Evolutionary conservation across 1,284 basidiomycete genomes (phyloP).

Genomic region (Entoloma clypeatum): DNA sequence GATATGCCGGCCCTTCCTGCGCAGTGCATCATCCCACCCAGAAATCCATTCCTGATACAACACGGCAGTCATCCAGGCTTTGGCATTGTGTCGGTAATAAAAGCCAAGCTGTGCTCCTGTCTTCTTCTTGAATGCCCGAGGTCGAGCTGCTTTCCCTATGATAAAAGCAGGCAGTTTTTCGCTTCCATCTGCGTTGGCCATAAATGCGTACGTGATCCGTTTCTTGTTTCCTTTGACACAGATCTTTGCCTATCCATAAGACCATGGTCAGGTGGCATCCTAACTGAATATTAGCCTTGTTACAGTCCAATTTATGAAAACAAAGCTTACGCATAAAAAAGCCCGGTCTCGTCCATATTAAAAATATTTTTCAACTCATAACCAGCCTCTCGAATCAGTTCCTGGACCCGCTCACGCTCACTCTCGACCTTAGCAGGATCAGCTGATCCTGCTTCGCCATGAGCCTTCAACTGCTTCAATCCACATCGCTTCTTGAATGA

Average conservation of each 20-base stretch:
- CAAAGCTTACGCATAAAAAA: conserved; percentile 19
- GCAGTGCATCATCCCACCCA: conserved; percentile 1
- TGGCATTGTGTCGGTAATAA: conserved; percentile 3
- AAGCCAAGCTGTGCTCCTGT: background rate
- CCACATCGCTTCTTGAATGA: conserved; percentile 21
- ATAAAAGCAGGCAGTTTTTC: conserved; percentile 12
- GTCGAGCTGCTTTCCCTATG: background rate
- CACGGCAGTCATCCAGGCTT: conserved; percentile 3
- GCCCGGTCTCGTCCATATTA: conserved; percentile 25
- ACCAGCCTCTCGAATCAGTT: conserved; percentile 14
- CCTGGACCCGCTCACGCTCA: conserved; percentile 13
- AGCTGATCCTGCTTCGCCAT: conserved; percentile 25
- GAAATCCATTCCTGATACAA: background rate
- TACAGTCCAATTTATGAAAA: background rate
- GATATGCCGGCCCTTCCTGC: background rate
- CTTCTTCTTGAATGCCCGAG: conserved; percentile 1
- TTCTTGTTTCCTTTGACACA: conserved; percentile 24
- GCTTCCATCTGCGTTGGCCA: conserved; percentile 26
- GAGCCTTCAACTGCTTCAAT: conserved; percentile 19
- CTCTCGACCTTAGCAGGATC: conserved; percentile 11
- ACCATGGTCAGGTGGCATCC: conserved; percentile 2
- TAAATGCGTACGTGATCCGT: conserved; percentile 24
- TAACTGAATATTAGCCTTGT: conserved; percentile 8
- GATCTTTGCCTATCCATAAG: conserved; percentile 10
- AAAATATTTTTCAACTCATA: conserved; percentile 18